Evolutionary conservation across 2,329 filamentous ascomycete species (phyloP), one percentile per base, ranked within the genome.

Genomic region (Passalora sequoiae): DNA sequence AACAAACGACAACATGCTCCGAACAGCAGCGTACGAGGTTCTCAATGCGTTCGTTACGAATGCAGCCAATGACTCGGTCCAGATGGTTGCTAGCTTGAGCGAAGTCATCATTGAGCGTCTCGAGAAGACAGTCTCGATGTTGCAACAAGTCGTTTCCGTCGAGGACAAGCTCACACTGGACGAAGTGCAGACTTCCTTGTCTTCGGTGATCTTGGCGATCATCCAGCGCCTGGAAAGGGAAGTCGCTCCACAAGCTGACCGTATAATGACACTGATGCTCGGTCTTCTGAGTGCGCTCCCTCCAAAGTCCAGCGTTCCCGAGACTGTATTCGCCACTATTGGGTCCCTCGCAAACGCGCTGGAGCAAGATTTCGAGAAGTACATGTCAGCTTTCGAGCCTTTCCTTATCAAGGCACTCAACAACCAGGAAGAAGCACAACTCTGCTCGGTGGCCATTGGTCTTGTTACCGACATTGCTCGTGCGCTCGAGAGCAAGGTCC

Each of bases 361-460:
- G 60, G 89, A 96, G 63, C 87, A 89, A 42, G 88, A 91, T 56
- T 98, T 98, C 66, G 73, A 84, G 65, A 92, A 94, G 72, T 98
- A 98, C 74, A 97, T 98, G 91, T 88, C 95, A 30, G 80, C 87
- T 2, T 98, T 98, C 68, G 76, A 82, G 32, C 89, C 89, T 7
- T 96, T 88, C 78, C 74, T 98, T 38, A 92, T 92, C 76, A 94
- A 88, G 57, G 92, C 92, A 20, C 81, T 98, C 21, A 84, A 83
- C 61, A 97, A 97, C 74, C 89, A 95, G 64, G 91, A 98, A 54
- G 92, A 96, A 71, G 86, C 89, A 25, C 85, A 82, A 66, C 78
- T 97, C 50, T 97, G 92, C 75, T 84, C 91, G 33, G 94, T 97
- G 83, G 91, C 92, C 59, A 96, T 98, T 66, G 92, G 92, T 58